Conservation (phyloP, 2,329 filamentous ascomycete genomes). For the Dactylella cylindrospora region DNA sequence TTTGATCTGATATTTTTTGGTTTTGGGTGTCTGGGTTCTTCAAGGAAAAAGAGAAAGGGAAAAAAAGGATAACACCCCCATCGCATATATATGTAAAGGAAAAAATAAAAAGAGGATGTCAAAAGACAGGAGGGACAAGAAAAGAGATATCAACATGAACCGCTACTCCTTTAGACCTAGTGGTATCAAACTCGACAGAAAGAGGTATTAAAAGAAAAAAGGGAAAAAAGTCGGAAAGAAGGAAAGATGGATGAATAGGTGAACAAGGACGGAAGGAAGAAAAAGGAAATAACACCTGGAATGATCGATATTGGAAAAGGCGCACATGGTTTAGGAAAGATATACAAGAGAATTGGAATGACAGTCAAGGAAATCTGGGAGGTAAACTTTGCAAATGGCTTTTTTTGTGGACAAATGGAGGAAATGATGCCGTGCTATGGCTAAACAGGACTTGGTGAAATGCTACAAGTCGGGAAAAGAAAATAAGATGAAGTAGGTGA, state of each 20-base stretch:
- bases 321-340: too few relatives aligned
- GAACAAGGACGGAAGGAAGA: too few relatives aligned
- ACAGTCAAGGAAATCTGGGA: not conserved
- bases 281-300: too few relatives aligned
- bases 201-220: constrained; percentile 7
- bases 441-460: not conserved
- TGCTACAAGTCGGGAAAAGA: not conserved
- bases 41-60: not conserved
- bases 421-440: not conserved
- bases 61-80: constrained; percentile 7
- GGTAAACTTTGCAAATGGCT: not conserved
- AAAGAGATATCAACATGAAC: not conserved
- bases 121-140: not conserved
- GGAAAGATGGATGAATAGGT: too few relatives aligned
- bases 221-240: constrained; percentile 1
- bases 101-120: constrained; percentile 10
- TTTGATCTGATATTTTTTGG: too few relatives aligned
- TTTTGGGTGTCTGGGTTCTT: too few relatives aligned
- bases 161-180: constrained; percentile 2
- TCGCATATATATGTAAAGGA: constrained; percentile 14
- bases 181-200: constrained; percentile 2
- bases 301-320: too few relatives aligned
- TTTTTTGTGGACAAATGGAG: too few relatives aligned
- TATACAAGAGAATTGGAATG: not conserved
- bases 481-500: not conserved